phyloP scores from a whole-genome alignment of 495 filamentous ascomycete genomes.

The Penicillium dipodomyicola region DNA sequence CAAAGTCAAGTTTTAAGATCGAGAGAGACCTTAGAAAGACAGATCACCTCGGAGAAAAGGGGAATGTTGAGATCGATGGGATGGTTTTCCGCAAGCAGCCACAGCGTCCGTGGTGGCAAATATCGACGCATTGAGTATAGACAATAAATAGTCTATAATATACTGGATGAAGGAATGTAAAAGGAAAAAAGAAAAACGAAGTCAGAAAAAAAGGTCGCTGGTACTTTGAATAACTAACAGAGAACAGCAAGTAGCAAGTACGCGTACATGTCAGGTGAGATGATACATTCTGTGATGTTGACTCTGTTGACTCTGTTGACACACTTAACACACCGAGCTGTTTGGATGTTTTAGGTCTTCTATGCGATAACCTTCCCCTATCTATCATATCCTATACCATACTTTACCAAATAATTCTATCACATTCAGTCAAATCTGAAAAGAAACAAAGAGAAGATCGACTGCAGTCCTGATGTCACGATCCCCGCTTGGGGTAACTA shows the following conservation, averaged over 20 bases:
- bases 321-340: too few relatives aligned
- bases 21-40: not conserved
- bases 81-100: constrained; percentile 28
- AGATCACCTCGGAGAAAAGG: constrained; percentile 8
- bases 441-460: not conserved
- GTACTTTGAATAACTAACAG: not conserved
- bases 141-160: constrained; percentile 8
- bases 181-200: not conserved
- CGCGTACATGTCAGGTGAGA: not conserved
- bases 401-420: not conserved
- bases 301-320: not conserved
- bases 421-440: not conserved
- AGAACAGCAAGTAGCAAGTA: not conserved
- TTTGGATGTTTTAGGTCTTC: not conserved
- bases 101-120: constrained; percentile 21
- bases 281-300: not conserved
- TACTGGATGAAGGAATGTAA: not conserved
- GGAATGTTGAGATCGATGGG: not conserved
- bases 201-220: not conserved
- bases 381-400: not conserved
- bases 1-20: not conserved
- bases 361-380: not conserved
- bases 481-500: constrained; percentile 7
- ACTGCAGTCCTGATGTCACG: constrained; percentile 5
- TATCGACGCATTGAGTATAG: constrained; percentile 16